phyloP scores from a whole-genome alignment of 148 eudicot species.

The Bassia scoparia region DNA sequence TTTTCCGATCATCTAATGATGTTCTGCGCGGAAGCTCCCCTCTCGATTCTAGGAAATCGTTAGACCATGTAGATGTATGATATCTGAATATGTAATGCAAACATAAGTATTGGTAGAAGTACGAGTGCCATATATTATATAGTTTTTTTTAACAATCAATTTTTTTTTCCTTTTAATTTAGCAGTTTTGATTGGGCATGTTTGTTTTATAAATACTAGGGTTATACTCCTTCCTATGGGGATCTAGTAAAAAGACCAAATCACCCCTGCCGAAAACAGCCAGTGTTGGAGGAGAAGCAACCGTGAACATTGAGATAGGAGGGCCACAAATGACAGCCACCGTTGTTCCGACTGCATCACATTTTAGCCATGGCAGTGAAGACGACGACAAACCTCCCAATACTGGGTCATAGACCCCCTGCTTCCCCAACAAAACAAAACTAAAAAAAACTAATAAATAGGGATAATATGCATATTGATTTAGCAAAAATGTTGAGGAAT shows the following conservation, averaged over 20 bases:
- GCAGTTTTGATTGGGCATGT: constrained; percentile 51
- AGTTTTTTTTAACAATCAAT: too few species aligned
- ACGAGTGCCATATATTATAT: too few species aligned
- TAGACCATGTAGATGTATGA: too few species aligned
- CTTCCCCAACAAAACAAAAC: too few species aligned
- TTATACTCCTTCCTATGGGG: constrained; percentile 61
- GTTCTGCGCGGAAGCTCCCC: too few species aligned
- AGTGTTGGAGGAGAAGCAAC: not conserved
- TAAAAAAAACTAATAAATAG: not conserved
- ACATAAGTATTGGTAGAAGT: too few species aligned
- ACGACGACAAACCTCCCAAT: not conserved
- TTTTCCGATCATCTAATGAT: too few species aligned
- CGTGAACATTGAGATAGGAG: not conserved
- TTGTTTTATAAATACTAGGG: constrained; percentile 42
- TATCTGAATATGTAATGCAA: too few species aligned
- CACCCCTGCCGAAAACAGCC: constrained; percentile 3
- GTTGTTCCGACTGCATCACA: constrained; percentile 23
- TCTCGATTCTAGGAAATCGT: too few species aligned
- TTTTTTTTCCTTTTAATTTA: too few species aligned
- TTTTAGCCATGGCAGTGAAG: not conserved
- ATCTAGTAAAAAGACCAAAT: constrained; percentile 18
- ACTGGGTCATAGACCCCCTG: not conserved
- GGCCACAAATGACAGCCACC: constrained; percentile 15
- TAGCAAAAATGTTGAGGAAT: too few species aligned
- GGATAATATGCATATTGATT: too few species aligned